These are phyloP conservation scores for Hypoxylon cercidicola DNA, from an alignment of 495 filamentous ascomycete species.

Conservation along the genomic window DNA sequence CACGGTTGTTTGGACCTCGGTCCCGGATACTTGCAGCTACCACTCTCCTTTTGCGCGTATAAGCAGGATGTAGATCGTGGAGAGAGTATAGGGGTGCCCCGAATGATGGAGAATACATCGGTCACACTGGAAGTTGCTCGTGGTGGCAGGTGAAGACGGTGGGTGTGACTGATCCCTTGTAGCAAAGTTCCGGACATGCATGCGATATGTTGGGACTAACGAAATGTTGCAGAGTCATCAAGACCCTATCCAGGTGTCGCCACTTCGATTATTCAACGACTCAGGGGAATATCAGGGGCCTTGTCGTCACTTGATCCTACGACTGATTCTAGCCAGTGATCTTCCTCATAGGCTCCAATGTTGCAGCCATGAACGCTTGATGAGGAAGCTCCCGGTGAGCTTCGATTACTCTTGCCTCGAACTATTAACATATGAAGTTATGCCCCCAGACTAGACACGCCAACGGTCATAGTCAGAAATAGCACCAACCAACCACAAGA, in stretches of 20 bases:
- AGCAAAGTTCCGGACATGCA: slow-evolving; percentile 9
- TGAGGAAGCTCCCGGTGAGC: background rate
- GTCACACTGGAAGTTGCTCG: slow-evolving; percentile 3
- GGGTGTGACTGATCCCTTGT: slow-evolving; percentile 20
- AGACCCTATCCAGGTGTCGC: slow-evolving; percentile 7
- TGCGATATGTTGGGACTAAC: slow-evolving; percentile 13
- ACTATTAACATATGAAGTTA: background rate
- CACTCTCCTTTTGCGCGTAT: background rate
- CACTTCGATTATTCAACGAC: background rate
- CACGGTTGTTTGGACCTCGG: slow-evolving; percentile 1
- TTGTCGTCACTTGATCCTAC: slow-evolving; percentile 6
- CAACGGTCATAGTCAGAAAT: slow-evolving; percentile 1
- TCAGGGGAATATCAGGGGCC: slow-evolving; percentile 4
- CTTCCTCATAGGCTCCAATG: background rate
- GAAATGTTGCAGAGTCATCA: slow-evolving; percentile 11
- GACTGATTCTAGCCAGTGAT: background rate
- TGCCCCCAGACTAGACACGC: background rate
- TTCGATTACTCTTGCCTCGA: background rate
- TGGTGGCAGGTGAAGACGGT: slow-evolving; percentile 19
- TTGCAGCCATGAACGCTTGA: background rate
- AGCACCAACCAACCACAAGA: slow-evolving; percentile 21
- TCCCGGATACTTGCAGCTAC: slow-evolving; percentile 7
- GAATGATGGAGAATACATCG: slow-evolving; percentile 2
- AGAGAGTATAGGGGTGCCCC: slow-evolving; percentile 15
- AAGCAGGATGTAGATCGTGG: slow-evolving; percentile 5